Conservation (phyloP, 2,329 filamentous ascomycete species). For the Colletotrichum eleusines region DNA sequence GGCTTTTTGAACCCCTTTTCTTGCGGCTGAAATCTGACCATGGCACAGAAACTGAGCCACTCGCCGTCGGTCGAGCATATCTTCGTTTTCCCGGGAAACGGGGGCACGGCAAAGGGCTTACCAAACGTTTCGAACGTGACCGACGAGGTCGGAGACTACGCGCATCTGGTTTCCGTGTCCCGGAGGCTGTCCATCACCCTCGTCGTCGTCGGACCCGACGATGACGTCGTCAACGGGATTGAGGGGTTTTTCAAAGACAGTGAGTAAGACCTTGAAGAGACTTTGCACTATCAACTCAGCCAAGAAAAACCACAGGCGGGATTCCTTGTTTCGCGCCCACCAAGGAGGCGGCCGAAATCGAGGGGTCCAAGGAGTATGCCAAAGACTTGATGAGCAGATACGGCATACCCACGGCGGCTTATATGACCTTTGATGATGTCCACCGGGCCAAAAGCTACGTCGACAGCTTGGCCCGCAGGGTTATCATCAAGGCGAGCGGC, state of each 20-base stretch:
- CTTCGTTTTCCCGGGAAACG: conserved; percentile 81
- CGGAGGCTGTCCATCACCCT: conserved; percentile 80
- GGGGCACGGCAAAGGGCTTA: conserved; percentile 75
- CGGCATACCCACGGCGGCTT: conserved; percentile 90
- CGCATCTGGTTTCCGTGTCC: conserved; percentile 80
- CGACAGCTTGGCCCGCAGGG: conserved; percentile 74
- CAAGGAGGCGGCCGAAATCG: conserved; percentile 86
- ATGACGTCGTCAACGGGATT: conserved; percentile 90
- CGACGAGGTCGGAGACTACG: conserved; percentile 76
- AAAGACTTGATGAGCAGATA: conserved; percentile 98
- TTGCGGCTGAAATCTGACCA: background rate
- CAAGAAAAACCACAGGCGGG: conserved; percentile 62
- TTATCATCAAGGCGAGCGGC: conserved; percentile 96
- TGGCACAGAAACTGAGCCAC: background rate
- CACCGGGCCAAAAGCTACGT: conserved; percentile 80
- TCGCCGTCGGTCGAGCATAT: conserved; percentile 78
- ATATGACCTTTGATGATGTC: conserved; percentile 85
- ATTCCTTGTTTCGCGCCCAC: conserved; percentile 90
- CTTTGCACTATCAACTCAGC: background rate
- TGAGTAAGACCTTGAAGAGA: background rate
- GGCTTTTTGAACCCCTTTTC: too few species aligned
- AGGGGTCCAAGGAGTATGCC: conserved; percentile 96
- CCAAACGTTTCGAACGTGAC: conserved; percentile 82
- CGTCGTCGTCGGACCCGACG: conserved; percentile 91
- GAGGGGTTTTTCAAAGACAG: conserved; percentile 79